Percentiles rank a stretch among this genome's conserved stretches.
phyloP scores from a whole-genome alignment of 2,329 filamentous ascomycete species.

The Epichloe festucae region DNA sequence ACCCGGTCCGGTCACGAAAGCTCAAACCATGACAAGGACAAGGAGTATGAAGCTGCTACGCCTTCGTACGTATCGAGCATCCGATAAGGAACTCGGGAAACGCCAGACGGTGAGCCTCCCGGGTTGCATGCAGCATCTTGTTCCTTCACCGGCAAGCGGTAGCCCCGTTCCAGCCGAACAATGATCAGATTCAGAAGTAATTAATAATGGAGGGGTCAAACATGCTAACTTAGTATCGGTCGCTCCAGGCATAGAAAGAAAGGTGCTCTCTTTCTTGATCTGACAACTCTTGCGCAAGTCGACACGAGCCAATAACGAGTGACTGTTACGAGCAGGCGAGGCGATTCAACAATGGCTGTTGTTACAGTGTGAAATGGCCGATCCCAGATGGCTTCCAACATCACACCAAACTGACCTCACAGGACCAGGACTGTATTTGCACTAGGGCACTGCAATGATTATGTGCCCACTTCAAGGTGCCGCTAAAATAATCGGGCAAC shows the following conservation, averaged over 20 bases:
- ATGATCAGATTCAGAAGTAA: not conserved
- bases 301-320: no score
- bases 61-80: not conserved
- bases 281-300: no score
- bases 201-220: no score
- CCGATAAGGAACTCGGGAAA: not conserved
- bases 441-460: not conserved
- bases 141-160: not conserved
- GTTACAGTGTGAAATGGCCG: no score
- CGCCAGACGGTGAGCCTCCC: not conserved
- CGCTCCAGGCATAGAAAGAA: no score
- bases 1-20: not conserved
- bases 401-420: not conserved
- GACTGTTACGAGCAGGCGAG: no score
- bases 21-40: not conserved
- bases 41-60: no score
- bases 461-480: not conserved
- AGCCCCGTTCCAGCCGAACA: not conserved
- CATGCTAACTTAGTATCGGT: no score
- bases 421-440: not conserved
- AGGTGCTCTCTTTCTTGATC: no score
- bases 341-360: no score
- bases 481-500: not conserved
- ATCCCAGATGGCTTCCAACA: no score
- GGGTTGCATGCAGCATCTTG: not conserved